Percentiles rank a stretch among this genome's conserved stretches.
phyloP scores from a whole-genome alignment of 73 alveolate genomes.

The Uronychia binucleata region DNA sequence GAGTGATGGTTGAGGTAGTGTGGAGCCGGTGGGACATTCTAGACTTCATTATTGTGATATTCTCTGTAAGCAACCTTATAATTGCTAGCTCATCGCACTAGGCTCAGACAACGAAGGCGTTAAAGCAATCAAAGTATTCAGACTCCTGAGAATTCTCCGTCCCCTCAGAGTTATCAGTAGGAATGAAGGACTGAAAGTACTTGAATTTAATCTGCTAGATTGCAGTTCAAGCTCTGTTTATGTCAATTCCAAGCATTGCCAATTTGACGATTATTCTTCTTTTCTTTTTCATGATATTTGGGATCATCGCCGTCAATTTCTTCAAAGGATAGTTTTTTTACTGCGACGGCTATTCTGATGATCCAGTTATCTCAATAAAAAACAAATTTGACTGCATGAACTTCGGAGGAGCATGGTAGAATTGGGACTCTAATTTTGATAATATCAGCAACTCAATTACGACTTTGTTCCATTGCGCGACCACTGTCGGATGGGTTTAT shows the following conservation, averaged over 20 bases:
- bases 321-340: conserved; percentile 32
- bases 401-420: conserved; percentile 57
- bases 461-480: conserved; percentile 32
- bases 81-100: too few relatives aligned
- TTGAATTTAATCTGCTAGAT: too few relatives aligned
- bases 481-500: conserved; percentile 56
- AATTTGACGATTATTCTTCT: conserved; percentile 33
- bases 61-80: too few relatives aligned
- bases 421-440: conserved; percentile 45
- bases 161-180: neutral
- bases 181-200: conserved; percentile 28
- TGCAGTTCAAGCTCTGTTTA: conserved; percentile 34
- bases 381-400: conserved; percentile 42
- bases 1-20: too few relatives aligned
- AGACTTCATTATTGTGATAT: conserved; percentile 23
- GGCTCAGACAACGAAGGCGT: too few relatives aligned
- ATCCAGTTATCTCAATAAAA: neutral
- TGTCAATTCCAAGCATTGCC: conserved; percentile 44
- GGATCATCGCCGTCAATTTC: conserved; percentile 27
- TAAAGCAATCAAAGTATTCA: conserved; percentile 15
- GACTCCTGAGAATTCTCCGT: neutral
- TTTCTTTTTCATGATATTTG: conserved; percentile 43
- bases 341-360: neutral
- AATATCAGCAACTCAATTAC: conserved; percentile 37
- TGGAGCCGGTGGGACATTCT: conserved; percentile 35